phyloP scores from a whole-genome alignment of 495 filamentous ascomycete species.

The Annulohypoxylon maeteangense region DNA sequence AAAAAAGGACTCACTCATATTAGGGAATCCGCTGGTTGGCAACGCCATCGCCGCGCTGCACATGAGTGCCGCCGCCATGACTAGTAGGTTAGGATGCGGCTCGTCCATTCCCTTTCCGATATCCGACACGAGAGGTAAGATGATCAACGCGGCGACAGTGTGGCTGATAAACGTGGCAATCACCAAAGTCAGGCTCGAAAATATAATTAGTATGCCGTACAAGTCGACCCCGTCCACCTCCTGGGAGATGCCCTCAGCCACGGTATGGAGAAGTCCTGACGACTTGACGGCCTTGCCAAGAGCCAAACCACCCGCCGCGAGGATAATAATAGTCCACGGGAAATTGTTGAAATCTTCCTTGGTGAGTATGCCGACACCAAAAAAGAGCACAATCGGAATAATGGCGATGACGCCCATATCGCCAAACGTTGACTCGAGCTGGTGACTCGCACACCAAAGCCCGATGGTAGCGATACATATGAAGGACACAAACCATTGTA shows the following conservation, averaged over 20 bases:
- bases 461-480: constrained; percentile 88
- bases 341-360: constrained; percentile 99
- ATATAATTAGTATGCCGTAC: constrained; percentile 88
- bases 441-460: constrained; percentile 92
- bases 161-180: constrained; percentile 98
- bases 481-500: constrained; percentile 90
- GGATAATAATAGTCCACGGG: constrained; percentile 99
- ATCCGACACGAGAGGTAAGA: constrained; percentile 87
- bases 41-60: constrained; percentile 83
- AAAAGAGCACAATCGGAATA: constrained; percentile 94
- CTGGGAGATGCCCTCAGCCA: constrained; percentile 78
- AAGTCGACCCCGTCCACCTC: constrained; percentile 81
- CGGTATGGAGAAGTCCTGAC: constrained; percentile 90
- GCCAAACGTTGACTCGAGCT: constrained; percentile 86
- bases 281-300: constrained; percentile 95
- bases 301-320: constrained; percentile 91
- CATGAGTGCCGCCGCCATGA: constrained; percentile 80
- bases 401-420: constrained; percentile 99
- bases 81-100: constrained; percentile 92
- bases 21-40: constrained; percentile 96
- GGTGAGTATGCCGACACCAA: constrained; percentile 94
- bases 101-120: constrained; percentile 86
- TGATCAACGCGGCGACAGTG: constrained; percentile 94
- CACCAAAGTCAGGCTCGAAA: constrained; percentile 85
- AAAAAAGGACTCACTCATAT: constrained; percentile 86